A percentile compares a stretch with the other conserved stretches of the same genome.
These are phyloP conservation scores for Panus rudis DNA, from an alignment of 768 basidiomycete species.

Conservation along the genomic window DNA sequence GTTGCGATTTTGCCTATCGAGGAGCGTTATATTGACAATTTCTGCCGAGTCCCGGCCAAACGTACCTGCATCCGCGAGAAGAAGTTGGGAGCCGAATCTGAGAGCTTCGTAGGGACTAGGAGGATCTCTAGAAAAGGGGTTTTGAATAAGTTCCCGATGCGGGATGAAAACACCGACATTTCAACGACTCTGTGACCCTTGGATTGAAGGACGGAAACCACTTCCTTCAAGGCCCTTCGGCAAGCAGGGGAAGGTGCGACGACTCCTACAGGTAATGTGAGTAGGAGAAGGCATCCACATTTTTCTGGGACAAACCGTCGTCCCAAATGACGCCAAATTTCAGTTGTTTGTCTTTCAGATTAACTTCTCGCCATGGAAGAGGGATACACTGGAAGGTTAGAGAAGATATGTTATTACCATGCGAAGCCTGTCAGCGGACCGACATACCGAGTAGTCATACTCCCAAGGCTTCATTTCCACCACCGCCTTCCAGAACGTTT, in stretches of 20 bases:
- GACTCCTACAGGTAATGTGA: constrained; percentile 16
- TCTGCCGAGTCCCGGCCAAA: neutral
- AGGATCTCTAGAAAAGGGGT: constrained; percentile 21
- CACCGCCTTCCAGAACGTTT: constrained; percentile 37
- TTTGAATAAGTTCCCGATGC: neutral
- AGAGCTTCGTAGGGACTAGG: constrained; percentile 19
- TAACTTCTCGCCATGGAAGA: constrained; percentile 33
- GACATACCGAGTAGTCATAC: constrained; percentile 36
- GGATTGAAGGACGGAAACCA: constrained; percentile 25
- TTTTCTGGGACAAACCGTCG: constrained; percentile 31
- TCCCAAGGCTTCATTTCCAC: constrained; percentile 35
- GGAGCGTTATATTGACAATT: neutral
- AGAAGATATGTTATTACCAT: neutral
- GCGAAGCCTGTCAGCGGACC: neutral
- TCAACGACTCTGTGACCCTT: constrained; percentile 33
- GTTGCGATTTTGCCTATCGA: constrained; percentile 14
- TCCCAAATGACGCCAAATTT: constrained; percentile 38
- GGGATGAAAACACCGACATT: constrained; percentile 23
- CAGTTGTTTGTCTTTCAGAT: constrained; percentile 25
- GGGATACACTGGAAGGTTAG: constrained; percentile 29
- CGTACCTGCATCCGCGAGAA: constrained; percentile 20
- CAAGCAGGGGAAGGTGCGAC: constrained; percentile 35
- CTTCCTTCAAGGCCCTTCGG: constrained; percentile 31
- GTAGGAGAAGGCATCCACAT: too few relatives aligned
- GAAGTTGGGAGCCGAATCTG: constrained; percentile 16